Percentiles rank a stretch among this genome's conserved stretches.
phyloP scores from a whole-genome alignment of 2,329 filamentous ascomycete species.

The Phoma sp. region DNA sequence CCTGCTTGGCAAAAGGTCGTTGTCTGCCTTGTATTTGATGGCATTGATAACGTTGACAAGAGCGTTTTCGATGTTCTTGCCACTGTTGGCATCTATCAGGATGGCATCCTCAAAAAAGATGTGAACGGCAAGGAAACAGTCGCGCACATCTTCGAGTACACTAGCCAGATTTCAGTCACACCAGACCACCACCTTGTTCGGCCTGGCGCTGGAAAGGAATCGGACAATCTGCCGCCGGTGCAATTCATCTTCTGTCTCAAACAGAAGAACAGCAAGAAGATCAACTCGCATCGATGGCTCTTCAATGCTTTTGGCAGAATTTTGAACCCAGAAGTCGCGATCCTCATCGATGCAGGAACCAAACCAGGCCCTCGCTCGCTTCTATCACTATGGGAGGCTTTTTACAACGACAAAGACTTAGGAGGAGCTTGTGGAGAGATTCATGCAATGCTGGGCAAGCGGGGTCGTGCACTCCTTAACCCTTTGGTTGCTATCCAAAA shows the following conservation, averaged over 20 bases:
- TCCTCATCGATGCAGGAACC: constrained; percentile 95
- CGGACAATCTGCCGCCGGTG: constrained; percentile 87
- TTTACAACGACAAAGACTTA: constrained; percentile 99
- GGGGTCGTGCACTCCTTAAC: constrained; percentile 90
- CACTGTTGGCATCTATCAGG: constrained; percentile 95
- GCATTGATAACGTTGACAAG: constrained; percentile 98
- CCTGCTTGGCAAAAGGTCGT: constrained; percentile 99
- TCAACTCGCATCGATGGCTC: constrained; percentile 98
- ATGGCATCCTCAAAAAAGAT: constrained; percentile 98
- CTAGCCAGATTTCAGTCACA: constrained; percentile 94
- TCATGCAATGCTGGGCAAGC: constrained; percentile 89
- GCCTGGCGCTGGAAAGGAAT: constrained; percentile 80
- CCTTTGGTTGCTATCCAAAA: constrained; percentile 96
- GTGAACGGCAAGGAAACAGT: constrained; percentile 97
- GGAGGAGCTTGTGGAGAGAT: constrained; percentile 99
- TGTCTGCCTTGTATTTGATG: constrained; percentile 94
- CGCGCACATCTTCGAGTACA: constrained; percentile 98
- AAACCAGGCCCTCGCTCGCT: constrained; percentile 94
- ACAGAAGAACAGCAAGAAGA: constrained; percentile 99
- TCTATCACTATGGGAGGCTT: constrained; percentile 93
- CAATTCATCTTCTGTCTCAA: constrained; percentile 99
- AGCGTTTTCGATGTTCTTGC: constrained; percentile 90
- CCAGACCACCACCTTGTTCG: constrained; percentile 97
- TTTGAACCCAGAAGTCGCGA: constrained; percentile 94
- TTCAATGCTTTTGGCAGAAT: constrained; percentile 98